A percentile compares a stretch with the other conserved stretches of the same genome.
These are phyloP conservation scores for Klebsormidium nitens DNA, from an alignment of 139 green algal species.

Conservation along the genomic window DNA sequence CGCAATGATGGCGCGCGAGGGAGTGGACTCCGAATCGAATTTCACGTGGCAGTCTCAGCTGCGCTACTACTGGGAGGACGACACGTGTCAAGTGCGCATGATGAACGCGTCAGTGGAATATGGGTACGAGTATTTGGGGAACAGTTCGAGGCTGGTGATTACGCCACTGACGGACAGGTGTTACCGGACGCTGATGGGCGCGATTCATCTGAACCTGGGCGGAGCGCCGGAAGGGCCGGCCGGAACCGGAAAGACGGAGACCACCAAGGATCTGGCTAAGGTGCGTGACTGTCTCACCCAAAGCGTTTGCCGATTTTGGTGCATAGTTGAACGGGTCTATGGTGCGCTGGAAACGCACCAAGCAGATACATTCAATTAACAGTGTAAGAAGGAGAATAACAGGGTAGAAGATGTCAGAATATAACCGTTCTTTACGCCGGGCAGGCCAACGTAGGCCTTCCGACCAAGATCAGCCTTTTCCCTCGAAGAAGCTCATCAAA, in stretches of 20 bases:
- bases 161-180: slow-evolving; percentile 42
- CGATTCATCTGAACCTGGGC: slow-evolving; percentile 42
- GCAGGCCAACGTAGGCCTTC: too few relatives aligned
- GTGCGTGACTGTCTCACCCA: too few relatives aligned
- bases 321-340: too few relatives aligned
- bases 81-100: slow-evolving; percentile 53
- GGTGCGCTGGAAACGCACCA: too few relatives aligned
- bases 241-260: too few relatives aligned
- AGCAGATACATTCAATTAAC: too few relatives aligned
- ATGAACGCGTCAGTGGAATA: slow-evolving; percentile 57
- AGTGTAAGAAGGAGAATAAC: too few relatives aligned
- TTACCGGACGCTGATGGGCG: slow-evolving; percentile 44
- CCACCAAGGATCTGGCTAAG: slow-evolving; percentile 44
- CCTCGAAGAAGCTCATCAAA: too few relatives aligned
- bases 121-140: slow-evolving; percentile 47
- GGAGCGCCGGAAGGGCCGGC: slow-evolving; percentile 40
- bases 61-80: slow-evolving; percentile 42
- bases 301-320: too few relatives aligned
- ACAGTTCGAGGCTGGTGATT: slow-evolving; percentile 39
- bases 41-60: slow-evolving; percentile 45
- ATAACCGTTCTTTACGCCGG: too few relatives aligned
- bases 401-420: too few relatives aligned
- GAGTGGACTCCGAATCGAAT: slow-evolving; percentile 8
- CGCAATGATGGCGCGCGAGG: slow-evolving; percentile 11
- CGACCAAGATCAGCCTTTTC: too few relatives aligned